These are phyloP conservation scores for Dittrichia graveolens DNA, from an alignment of 129 eudicot species.

Conservation along the genomic window DNA sequence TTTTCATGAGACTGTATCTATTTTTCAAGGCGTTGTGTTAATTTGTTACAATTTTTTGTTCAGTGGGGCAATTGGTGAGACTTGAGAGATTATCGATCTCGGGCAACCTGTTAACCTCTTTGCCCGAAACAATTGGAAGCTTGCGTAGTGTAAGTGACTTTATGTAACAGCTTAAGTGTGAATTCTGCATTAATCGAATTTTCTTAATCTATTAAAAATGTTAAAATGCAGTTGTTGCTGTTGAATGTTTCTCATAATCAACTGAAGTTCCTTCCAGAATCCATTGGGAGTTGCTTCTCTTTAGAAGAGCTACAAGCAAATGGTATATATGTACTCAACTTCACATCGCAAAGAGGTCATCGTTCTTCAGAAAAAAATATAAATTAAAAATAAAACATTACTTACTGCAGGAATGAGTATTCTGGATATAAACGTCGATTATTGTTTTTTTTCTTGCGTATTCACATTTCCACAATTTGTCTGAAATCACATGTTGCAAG, in stretches of 20 bases:
- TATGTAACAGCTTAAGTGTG: conserved; percentile 10
- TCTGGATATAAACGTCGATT: background rate
- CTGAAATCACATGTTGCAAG: background rate
- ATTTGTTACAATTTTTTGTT: conserved; percentile 21
- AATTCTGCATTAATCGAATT: background rate
- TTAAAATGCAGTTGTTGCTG: conserved; percentile 73
- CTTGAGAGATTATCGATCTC: conserved; percentile 86
- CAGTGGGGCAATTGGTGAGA: conserved; percentile 97
- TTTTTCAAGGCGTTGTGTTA: background rate
- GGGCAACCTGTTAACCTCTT: conserved; percentile 57
- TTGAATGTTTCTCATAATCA: conserved; percentile 82
- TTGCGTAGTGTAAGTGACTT: conserved; percentile 78
- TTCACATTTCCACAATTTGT: background rate
- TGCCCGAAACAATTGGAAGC: conserved; percentile 97
- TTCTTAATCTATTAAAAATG: background rate
- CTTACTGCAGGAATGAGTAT: background rate
- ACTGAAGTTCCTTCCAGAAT: conserved; percentile 84
- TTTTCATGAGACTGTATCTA: conserved; percentile 13
- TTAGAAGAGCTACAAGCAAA: conserved; percentile 96
- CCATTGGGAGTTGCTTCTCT: conserved; percentile 92
- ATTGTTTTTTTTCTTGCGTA: background rate
- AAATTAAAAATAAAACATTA: no score
- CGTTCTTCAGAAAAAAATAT: background rate
- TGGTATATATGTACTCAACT: conserved; percentile 43
- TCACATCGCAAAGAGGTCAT: conserved; percentile 2